Evolutionary conservation across 768 basidiomycete species (phyloP).

Genomic region (Kwoniella heveanensis): DNA sequence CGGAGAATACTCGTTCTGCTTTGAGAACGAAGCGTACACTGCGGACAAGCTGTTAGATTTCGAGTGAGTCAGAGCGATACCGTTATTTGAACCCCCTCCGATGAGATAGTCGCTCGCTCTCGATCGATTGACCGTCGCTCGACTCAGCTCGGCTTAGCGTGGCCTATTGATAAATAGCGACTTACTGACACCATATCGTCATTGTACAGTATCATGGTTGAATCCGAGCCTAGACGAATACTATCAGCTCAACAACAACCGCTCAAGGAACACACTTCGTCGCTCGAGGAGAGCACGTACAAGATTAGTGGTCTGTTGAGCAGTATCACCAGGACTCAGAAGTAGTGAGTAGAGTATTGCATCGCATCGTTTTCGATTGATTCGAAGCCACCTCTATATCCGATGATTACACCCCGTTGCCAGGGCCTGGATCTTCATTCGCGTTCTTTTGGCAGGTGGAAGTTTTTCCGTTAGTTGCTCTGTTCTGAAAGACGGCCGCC

Average conservation of each 20-base stretch:
- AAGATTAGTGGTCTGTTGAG: slow-evolving; percentile 81
- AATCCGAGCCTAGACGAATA: slow-evolving; percentile 89
- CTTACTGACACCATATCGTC: neutral
- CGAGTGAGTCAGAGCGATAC: slow-evolving; percentile 60
- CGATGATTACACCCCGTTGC: no score
- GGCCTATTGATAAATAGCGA: no score
- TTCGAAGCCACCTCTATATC: no score
- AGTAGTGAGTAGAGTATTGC: slow-evolving; percentile 75
- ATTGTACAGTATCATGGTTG: slow-evolving; percentile 74
- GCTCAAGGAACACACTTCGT: slow-evolving; percentile 86
- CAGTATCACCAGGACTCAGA: slow-evolving; percentile 89
- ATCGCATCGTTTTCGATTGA: no score
- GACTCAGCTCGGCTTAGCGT: no score
- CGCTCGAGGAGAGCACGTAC: slow-evolving; percentile 93
- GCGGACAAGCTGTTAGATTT: slow-evolving; percentile 76
- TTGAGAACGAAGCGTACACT: slow-evolving; percentile 95
- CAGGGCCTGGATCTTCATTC: slow-evolving; percentile 1
- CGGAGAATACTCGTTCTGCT: slow-evolving; percentile 74
- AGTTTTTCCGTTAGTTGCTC: no score
- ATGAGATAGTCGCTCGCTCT: no score
- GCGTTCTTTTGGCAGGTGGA: neutral
- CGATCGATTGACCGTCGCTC: no score
- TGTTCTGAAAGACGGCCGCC: no score
- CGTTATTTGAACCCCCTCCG: no score
- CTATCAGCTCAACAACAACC: slow-evolving; percentile 78